phyloP scores from a whole-genome alignment of 768 basidiomycete genomes.

The Lyophyllum atratum region DNA sequence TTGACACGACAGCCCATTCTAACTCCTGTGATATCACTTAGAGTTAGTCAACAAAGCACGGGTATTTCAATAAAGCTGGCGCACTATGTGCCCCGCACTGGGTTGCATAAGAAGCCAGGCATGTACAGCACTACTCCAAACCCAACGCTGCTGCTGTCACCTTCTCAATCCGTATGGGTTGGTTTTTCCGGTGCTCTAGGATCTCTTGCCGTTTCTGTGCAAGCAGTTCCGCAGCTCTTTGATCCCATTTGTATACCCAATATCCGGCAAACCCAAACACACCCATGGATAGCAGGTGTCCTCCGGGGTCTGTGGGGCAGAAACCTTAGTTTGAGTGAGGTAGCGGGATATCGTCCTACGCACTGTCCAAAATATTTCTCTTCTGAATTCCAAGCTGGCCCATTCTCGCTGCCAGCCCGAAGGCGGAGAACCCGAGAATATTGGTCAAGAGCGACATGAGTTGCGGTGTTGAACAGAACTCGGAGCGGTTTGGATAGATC shows the following conservation, averaged over 20 bases:
- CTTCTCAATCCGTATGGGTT: slow-evolving; percentile 33
- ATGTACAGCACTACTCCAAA: slow-evolving; percentile 5
- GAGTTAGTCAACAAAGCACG: neutral
- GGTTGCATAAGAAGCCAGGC: slow-evolving; percentile 1
- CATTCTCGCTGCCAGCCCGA: slow-evolving; percentile 81
- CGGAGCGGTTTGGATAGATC: slow-evolving; percentile 16
- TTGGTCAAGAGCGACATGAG: slow-evolving; percentile 67
- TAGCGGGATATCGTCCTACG: slow-evolving; percentile 33
- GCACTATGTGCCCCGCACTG: slow-evolving; percentile 18
- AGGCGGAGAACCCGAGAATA: slow-evolving; percentile 75
- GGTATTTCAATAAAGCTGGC: neutral
- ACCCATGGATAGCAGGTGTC: slow-evolving; percentile 68
- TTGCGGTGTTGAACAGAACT: slow-evolving; percentile 2
- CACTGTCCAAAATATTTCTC: slow-evolving; percentile 78
- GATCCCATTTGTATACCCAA: slow-evolving; percentile 70
- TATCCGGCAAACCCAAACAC: slow-evolving; percentile 77
- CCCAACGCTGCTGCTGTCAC: slow-evolving; percentile 22
- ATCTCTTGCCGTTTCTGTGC: slow-evolving; percentile 66
- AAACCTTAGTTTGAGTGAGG: neutral
- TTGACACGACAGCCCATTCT: slow-evolving; percentile 3
- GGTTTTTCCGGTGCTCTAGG: slow-evolving; percentile 46
- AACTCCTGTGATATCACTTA: slow-evolving; percentile 4
- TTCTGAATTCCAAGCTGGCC: slow-evolving; percentile 88
- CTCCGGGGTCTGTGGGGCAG: slow-evolving; percentile 59
- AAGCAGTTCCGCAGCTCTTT: slow-evolving; percentile 59